Evolutionary conservation across 2,329 filamentous ascomycete species (phyloP), one percentile per base, ranked within the genome.

Genomic region (Ophiostoma ulmi): DNA sequence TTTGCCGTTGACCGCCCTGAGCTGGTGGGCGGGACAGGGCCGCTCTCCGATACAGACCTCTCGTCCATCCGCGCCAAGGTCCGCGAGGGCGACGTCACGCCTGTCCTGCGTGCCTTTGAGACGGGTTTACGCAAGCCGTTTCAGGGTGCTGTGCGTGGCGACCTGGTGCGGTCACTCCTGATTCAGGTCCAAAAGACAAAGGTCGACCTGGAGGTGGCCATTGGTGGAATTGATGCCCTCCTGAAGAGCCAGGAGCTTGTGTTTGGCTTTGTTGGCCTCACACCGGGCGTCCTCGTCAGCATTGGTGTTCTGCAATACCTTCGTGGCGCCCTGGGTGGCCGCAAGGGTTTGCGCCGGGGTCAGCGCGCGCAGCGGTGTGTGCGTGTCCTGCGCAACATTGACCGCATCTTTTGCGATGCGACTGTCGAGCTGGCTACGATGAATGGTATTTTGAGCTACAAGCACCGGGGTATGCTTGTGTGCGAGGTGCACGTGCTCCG

Each of bases 151-250:
- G 80, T 99, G 22, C 87, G 88, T 39, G 95, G 95, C 13, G 94
- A 98, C 76, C 85, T 99, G 38, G 87, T 98, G 48, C 90, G 94
- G 69, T 93, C 94, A 5, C 87, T 99, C 38, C 84, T 99, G 64
- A 98, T 99, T 70, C 95, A 99, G 78, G 90, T 99, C 52, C 95
- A 99, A 77, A 99, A 99, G 84, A 98, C 95, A 31, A 99, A 99
- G 82, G 95, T 99, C 10, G 95, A 99, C 77, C 89, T 99, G 14
- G 95, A 99, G 79, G 90, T 98, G 73, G 95, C 95, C 17, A 94
- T 99, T 82, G 93, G 91, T 72, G 95, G 95, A 22, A 99, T 99
- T 74, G 94, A 99, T 82, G 88, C 93, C 44, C 86, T 99, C 41
- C 85, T 99, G 71, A 97, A 95, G 82, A 97, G 94, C 77, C 95